Evolutionary conservation across 495 filamentous ascomycete genomes (phyloP), one percentile per base, ranked within the genome.

Genomic region (Penicillium roqueforti): DNA sequence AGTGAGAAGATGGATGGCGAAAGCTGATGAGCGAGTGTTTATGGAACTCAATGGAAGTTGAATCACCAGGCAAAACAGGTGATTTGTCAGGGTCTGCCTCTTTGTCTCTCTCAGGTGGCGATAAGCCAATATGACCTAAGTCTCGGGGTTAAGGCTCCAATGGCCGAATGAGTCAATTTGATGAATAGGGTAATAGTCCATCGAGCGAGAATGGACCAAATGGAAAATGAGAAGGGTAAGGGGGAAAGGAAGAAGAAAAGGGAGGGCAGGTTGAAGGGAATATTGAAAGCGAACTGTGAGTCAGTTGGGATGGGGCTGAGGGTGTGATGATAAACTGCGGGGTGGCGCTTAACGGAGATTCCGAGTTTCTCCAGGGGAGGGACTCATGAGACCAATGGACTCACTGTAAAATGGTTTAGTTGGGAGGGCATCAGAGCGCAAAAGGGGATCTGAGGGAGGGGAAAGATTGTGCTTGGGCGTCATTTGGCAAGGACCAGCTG

Each of bases 1-100:
- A 43, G 6, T 72, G 65, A n/a, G 28, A 52, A 19, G 18, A 44
- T 32, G 26, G n/a, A 51, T 49, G 46, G 20, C 20, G 69, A 74
- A 70, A 45, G 49, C 22, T 50, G 56, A 43, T 26, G 42, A 45
- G 47, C 32, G 36, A 51, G 51, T 57, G 56, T 56, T 45, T 29
- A 49, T 37, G 22, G 50, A 52, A 52, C 28, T 52, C 50, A 63
- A 61, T 61, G 60, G 50, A 52, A 52, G 42, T 34, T 52, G 38
- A 42, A 49, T 49, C 42, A 45, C 25, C 47, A 58, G 61, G 56
- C 52, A 59, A 56, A 59, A 51, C 61, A 61, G 51, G 55, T 70
- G 69, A 72, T 72, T 72, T 72, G 69, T 72, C 69, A 72, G 66
- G 66, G 60, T 58, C 50, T 40, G 43, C 62, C 63, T 64, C 65